These are phyloP conservation scores for Nepenthes gracilis DNA, from an alignment of 148 eudicot species.

Conservation along the genomic window DNA sequence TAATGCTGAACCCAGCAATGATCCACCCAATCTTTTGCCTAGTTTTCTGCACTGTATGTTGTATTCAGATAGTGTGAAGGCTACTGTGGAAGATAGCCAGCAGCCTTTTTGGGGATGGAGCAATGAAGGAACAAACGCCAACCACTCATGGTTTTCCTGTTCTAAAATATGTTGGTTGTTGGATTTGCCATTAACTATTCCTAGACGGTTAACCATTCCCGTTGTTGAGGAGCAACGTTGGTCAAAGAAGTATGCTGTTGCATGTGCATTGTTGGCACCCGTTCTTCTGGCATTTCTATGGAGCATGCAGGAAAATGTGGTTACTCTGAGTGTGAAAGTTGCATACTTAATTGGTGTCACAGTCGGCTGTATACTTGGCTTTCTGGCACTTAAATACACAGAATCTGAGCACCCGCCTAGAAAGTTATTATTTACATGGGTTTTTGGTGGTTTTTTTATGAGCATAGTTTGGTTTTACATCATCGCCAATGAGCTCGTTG, in stretches of 20 bases:
- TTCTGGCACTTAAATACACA: conserved; percentile 31
- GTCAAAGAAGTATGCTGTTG: conserved; percentile 59
- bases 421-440: conserved; percentile 47
- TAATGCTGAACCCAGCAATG: conserved; percentile 7
- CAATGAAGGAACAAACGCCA: background rate
- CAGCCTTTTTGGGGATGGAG: background rate
- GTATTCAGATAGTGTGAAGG: conserved; percentile 40
- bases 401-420: conserved; percentile 42
- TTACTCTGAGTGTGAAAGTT: conserved; percentile 12
- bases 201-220: conserved; percentile 59
- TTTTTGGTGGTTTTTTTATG: conserved; percentile 60
- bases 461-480: conserved; percentile 75
- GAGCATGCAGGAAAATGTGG: conserved; percentile 24
- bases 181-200: conserved; percentile 43
- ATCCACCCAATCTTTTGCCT: conserved; percentile 6
- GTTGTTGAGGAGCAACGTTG: conserved; percentile 54
- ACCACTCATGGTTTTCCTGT: background rate
- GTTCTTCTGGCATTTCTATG: conserved; percentile 47
- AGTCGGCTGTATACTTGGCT: conserved; percentile 27
- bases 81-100: background rate
- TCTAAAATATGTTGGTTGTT: conserved; percentile 3
- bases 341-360: conserved; percentile 25
- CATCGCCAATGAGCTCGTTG: conserved; percentile 56
- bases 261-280: conserved; percentile 58
- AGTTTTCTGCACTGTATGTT: conserved; percentile 61